Evolutionary conservation across 1,284 basidiomycete species (phyloP), one percentile per base, ranked within the genome.

Genomic region (Salmacisia buchloeana): DNA sequence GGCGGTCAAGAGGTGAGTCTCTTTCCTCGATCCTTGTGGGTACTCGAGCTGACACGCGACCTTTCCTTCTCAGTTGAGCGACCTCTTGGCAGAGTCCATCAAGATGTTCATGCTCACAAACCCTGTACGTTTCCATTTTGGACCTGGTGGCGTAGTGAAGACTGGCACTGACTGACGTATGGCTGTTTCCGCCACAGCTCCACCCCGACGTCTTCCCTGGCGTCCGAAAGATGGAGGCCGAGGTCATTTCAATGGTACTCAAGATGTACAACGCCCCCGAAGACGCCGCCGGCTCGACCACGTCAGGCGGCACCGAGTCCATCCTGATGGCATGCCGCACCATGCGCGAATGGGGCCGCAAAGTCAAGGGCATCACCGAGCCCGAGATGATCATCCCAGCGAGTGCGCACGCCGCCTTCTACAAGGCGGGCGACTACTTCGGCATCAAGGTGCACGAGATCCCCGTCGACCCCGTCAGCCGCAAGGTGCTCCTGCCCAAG

Each of bases 181-280:
- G n/a, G n/a, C n/a, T n/a, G n/a, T 46, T n/a, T 29, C 21, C 13
- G 27, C 21, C 27, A 4, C 61, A 43, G 1, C 84, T 97, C 2
- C 94, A 97, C 75, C 93, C 94, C 0, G 93, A 96, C 68, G 88
- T 96, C 36, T 97, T 98, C 82, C 94, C 94, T 0, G 89, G 90
- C 0, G 83, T 97, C 4, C 85, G 94, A 59, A 94, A 96, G 82
- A 98, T 98, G 94, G 94, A 98, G 78, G 89, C 93, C 7, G 94
- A 97, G 79, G 86, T 97, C 52, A 92, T 98, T 46, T 84, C 89
- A n/a, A 97, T 97, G 90, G 90, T 89, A 69, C 83, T 97, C 12
- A 57, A 68, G 82, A 84, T 83, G 70, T 96, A 90, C 83, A 89
- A 92, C 77, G 88, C 89, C 68, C 89, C 90, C 1, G 13, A 64